These are phyloP conservation scores for Daldinia concentrica DNA, from an alignment of 495 filamentous ascomycete genomes.

Conservation along the genomic window DNA sequence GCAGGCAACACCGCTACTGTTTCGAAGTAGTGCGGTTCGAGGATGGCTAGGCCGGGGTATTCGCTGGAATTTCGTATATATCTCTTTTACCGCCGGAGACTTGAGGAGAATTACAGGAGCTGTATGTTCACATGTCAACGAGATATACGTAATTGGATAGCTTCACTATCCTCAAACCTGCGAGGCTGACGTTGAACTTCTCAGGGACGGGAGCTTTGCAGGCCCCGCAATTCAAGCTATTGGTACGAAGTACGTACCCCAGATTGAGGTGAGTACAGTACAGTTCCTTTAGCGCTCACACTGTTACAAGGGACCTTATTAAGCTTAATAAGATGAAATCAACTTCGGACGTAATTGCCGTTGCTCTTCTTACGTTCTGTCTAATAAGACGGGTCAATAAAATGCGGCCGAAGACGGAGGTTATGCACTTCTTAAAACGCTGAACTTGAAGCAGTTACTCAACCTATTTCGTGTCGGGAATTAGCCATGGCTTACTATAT, in stretches of 20 bases:
- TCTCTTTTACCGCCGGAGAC: not conserved
- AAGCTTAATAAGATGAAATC: constrained; percentile 4
- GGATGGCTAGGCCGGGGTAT: not conserved
- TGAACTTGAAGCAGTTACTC: constrained; percentile 8
- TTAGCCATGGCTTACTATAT: constrained; percentile 25
- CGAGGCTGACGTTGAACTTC: constrained; percentile 38
- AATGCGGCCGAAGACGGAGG: constrained; percentile 36
- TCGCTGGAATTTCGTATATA: not conserved
- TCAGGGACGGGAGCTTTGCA: constrained; percentile 16
- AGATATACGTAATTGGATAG: not conserved
- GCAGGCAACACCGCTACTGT: constrained; percentile 14
- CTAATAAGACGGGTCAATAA: constrained; percentile 2
- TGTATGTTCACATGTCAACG: constrained; percentile 10
- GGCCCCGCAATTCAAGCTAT: constrained; percentile 33
- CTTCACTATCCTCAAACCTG: constrained; percentile 28
- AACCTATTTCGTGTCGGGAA: constrained; percentile 7
- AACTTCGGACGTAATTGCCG: constrained; percentile 9
- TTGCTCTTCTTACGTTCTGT: not conserved
- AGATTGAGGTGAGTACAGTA: not conserved
- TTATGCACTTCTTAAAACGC: constrained; percentile 1
- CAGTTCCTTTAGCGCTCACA: too few relatives aligned
- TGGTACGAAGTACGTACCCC: constrained; percentile 14
- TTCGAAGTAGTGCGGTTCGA: constrained; percentile 15
- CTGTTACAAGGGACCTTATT: too few relatives aligned
- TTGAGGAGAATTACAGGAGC: not conserved